phyloP scores from a whole-genome alignment of 1,284 basidiomycete genomes.

The Ganoderma resinaceum region DNA sequence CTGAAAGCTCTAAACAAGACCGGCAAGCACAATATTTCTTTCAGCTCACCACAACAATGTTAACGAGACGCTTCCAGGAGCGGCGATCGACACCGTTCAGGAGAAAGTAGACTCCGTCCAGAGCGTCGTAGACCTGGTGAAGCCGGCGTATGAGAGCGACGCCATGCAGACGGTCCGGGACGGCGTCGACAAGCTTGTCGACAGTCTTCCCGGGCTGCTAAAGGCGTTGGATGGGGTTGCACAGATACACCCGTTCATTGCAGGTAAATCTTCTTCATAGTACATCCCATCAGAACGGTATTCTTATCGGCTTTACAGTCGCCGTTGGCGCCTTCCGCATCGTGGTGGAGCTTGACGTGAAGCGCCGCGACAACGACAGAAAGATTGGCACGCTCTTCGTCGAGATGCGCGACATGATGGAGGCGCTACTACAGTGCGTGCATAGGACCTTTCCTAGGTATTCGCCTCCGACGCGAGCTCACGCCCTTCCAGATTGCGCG shows the following conservation, averaged over 20 bases:
- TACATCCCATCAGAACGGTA: background rate
- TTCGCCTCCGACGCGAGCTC: background rate
- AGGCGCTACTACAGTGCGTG: slow-evolving; percentile 48
- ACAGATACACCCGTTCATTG: slow-evolving; percentile 39
- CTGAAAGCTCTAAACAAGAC: slow-evolving; percentile 17
- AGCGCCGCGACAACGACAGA: slow-evolving; percentile 50
- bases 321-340: slow-evolving; percentile 52
- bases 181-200: slow-evolving; percentile 33
- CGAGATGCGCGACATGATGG: slow-evolving; percentile 56
- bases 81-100: background rate
- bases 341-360: slow-evolving; percentile 49
- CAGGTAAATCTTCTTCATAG: slow-evolving; percentile 19
- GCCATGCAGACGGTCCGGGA: slow-evolving; percentile 17
- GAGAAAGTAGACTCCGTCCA: slow-evolving; percentile 7
- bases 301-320: slow-evolving; percentile 35
- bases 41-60: background rate
- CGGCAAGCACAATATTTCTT: slow-evolving; percentile 3
- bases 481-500: slow-evolving; percentile 9
- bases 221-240: slow-evolving; percentile 37
- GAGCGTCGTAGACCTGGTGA: slow-evolving; percentile 11
- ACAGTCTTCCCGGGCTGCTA: slow-evolving; percentile 36
- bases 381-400: slow-evolving; percentile 48
- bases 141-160: slow-evolving; percentile 16
- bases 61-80: slow-evolving; percentile 1
- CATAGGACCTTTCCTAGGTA: background rate